Evolutionary conservation across 768 basidiomycete genomes (phyloP), one percentile per base, ranked within the genome.

Genomic region (Tremella mesenterica): DNA sequence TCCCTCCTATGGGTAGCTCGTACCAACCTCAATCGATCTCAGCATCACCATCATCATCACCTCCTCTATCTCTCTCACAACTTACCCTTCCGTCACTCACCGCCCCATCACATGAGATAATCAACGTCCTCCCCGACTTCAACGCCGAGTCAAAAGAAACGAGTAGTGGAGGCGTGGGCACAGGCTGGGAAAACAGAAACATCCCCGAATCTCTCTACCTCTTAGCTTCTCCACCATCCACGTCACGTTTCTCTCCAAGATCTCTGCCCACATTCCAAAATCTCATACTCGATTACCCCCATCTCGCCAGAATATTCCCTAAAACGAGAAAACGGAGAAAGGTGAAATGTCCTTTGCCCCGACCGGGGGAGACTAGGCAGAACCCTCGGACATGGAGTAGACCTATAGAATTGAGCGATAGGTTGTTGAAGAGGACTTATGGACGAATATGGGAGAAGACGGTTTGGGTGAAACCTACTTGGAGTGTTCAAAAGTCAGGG

Each of bases 171-270:
- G n/a, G n/a, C n/a, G 21, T 27, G 9, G 21, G 36, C 16, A 65
- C 57, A n/a, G 67, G 67, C 3, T 65, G 64, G 62, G 66, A 69
- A 36, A 39, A 38, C 1, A 29, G 12, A 27, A 52, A 56, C 2
- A 38, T 63, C 8, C 27, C 62, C 2, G 56, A 52, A 16, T 45
- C 44, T 14, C 48, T 70, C 4, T 14, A 56, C 21, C 38, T 21
- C 20, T 12, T 30, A 9, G 39, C 28, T 7, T 10, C 4, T 8
- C 21, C 14, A 4, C 6, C 38, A 3, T 6, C 14, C 21, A 23
- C 18, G 4, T 31, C 48, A 1, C 48, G 29, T 9, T 12, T 12
- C 10, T 49, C 56, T 14, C 54, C 54, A n/a, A n/a, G 8, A 56
- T 51, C 4, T 56, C 43, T 20, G 13, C 44, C 6, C 26, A n/a